Conservation (phyloP, 73 alveolate species). For the Paramecium bursaria region DNA sequence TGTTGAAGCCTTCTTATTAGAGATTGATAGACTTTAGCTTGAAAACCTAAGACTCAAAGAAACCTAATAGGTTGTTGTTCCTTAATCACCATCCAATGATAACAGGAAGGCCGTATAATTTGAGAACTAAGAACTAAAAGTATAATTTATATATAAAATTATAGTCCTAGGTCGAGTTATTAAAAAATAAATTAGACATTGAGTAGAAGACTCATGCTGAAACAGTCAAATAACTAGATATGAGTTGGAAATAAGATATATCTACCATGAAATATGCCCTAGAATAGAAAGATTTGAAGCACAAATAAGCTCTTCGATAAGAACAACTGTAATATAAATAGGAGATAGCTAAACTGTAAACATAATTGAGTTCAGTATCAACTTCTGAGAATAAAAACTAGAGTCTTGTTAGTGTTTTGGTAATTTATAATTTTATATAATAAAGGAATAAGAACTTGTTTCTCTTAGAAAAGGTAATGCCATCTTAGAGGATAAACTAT, state of each 20-base stretch:
- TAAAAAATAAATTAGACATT: constrained; percentile 1
- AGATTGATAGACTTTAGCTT: constrained; percentile 27
- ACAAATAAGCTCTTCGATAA: constrained; percentile 10
- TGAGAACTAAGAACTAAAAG: constrained; percentile 22
- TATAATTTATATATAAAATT: background rate
- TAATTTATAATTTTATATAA: background rate
- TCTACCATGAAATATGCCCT: background rate
- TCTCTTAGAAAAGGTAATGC: constrained; percentile 15
- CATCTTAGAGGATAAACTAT: constrained; percentile 23
- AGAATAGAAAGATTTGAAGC: constrained; percentile 34
- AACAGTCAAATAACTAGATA: constrained; percentile 18
- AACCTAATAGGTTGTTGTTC: background rate
- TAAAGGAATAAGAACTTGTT: constrained; percentile 12
- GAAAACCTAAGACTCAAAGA: constrained; percentile 30
- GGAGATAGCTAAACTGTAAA: background rate
- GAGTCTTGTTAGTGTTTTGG: constrained; percentile 12
- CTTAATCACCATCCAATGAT: background rate
- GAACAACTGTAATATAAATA: constrained; percentile 10
- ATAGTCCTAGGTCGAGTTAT: constrained; percentile 13
- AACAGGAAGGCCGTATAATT: background rate
- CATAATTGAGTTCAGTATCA: background rate
- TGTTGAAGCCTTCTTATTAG: constrained; percentile 22
- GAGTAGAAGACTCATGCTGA: constrained; percentile 47
- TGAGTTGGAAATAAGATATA: constrained; percentile 41
- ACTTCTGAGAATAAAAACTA: constrained; percentile 40